phyloP scores from a whole-genome alignment of 306 rosid species.

The Trichosanthes cucumerina region DNA sequence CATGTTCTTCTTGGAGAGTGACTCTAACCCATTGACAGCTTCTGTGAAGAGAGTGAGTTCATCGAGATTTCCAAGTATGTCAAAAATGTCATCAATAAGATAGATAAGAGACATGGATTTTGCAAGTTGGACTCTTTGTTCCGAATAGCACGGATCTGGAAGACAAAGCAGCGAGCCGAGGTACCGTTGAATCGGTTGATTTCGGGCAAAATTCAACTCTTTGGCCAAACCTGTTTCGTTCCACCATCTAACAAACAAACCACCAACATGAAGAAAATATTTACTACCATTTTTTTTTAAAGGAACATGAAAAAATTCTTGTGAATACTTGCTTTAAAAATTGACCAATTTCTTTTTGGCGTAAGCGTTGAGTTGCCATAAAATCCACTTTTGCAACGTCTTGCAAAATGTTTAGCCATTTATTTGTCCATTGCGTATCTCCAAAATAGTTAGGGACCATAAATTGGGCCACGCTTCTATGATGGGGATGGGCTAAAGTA shows the following conservation, averaged over 20 bases:
- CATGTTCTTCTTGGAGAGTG: too few relatives aligned
- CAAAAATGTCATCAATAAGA: slow-evolving; percentile 51
- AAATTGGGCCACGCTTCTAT: slow-evolving; percentile 42
- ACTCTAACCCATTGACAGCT: too few relatives aligned
- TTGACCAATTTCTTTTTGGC: slow-evolving; percentile 32
- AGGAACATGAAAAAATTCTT: neutral
- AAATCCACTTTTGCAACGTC: slow-evolving; percentile 37
- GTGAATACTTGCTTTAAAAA: slow-evolving; percentile 22
- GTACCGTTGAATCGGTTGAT: slow-evolving; percentile 69
- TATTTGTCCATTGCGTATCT: slow-evolving; percentile 12
- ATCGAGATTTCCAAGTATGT: slow-evolving; percentile 39
- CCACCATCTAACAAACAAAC: slow-evolving; percentile 55
- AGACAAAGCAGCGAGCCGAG: slow-evolving; percentile 41
- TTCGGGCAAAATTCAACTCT: slow-evolving; percentile 40
- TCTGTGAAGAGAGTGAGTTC: slow-evolving; percentile 45
- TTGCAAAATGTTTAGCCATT: slow-evolving; percentile 29
- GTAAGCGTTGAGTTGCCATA: slow-evolving; percentile 14
- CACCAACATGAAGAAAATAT: neutral
- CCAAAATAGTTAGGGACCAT: slow-evolving; percentile 23
- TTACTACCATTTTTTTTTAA: neutral
- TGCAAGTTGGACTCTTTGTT: slow-evolving; percentile 53
- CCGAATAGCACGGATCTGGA: slow-evolving; percentile 30
- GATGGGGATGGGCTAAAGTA: slow-evolving; percentile 38
- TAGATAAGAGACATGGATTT: slow-evolving; percentile 53
- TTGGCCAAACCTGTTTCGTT: slow-evolving; percentile 33